Conservation (phyloP, 768 basidiomycete species). For the Arthromyces matolae region DNA sequence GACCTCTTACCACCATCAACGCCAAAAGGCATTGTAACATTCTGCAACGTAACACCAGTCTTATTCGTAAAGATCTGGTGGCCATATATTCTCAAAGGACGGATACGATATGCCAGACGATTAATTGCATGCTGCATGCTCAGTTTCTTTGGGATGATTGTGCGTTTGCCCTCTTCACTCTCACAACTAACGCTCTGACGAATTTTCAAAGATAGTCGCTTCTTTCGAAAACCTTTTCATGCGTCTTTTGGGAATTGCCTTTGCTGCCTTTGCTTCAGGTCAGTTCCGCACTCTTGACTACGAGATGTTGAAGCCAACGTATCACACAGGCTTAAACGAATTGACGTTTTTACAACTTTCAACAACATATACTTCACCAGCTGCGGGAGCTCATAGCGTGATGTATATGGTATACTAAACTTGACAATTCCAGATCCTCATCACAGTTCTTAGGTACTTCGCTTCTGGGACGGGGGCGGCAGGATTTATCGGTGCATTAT, state of each 20-base stretch:
- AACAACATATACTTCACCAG: conserved; percentile 64
- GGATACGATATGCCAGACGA: conserved; percentile 78
- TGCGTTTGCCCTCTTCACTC: conserved; percentile 35
- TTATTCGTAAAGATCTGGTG: conserved; percentile 86
- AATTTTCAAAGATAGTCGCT: conserved; percentile 64
- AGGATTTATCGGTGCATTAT: conserved; percentile 84
- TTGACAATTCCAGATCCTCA: background rate
- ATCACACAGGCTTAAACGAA: conserved; percentile 91
- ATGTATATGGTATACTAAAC: conserved; percentile 50
- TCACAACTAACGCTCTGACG: background rate
- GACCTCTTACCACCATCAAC: conserved; percentile 90
- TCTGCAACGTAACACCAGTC: conserved; percentile 91
- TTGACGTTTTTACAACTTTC: conserved; percentile 91
- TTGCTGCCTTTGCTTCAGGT: conserved; percentile 89
- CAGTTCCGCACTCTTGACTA: too few relatives aligned
- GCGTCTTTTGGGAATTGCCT: conserved; percentile 70
- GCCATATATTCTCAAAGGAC: conserved; percentile 85
- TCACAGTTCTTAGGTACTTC: conserved; percentile 61
- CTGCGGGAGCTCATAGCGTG: conserved; percentile 70
- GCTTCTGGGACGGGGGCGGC: conserved; percentile 93
- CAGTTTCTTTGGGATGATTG: conserved; percentile 84
- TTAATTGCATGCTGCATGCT: conserved; percentile 70
- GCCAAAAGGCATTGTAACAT: conserved; percentile 91
- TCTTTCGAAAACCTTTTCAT: conserved; percentile 59
- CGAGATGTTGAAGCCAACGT: too few relatives aligned